Conservation (phyloP, 257 asterid species). For the Solanum sparsipilum region DNA sequence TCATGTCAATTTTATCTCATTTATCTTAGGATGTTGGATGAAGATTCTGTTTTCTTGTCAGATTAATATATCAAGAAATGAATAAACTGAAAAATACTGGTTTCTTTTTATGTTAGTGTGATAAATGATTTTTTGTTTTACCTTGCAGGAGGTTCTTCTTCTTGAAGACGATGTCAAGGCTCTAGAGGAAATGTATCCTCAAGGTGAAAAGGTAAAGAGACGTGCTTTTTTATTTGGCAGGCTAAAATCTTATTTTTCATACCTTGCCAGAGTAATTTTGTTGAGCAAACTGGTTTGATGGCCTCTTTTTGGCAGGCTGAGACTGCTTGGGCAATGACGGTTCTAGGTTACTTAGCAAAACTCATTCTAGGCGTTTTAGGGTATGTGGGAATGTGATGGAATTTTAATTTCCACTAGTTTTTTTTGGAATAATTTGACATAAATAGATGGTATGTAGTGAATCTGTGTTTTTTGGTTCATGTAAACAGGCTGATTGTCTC, state of each 20-base stretch:
- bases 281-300: not conserved
- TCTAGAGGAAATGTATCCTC: slow-evolving; percentile 98
- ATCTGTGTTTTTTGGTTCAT: not conserved
- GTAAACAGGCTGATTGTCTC: slow-evolving; percentile 82
- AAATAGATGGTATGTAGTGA: not conserved
- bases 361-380: slow-evolving; percentile 82
- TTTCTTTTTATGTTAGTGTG: not conserved
- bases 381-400: slow-evolving; percentile 17
- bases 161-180: slow-evolving; percentile 93
- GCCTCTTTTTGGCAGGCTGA: slow-evolving; percentile 60
- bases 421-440: not conserved
- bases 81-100: not conserved
- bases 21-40: not conserved
- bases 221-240: not conserved
- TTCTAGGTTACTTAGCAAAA: slow-evolving; percentile 89
- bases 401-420: not conserved
- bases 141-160: slow-evolving; percentile 76
- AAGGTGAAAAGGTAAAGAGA: slow-evolving; percentile 87
- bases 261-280: not conserved
- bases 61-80: not conserved
- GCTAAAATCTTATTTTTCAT: not conserved
- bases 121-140: not conserved
- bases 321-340: slow-evolving; percentile 95
- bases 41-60: not conserved
- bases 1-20: not conserved